A percentile compares a stretch with the other conserved stretches of the same genome.
Conservation (phyloP, 345 rosid genomes). For the sweet orange (Citrus sinensis) region DVS_A1.0 CM039166.1:23081501-23082000, state of each 20-base stretch:
- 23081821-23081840: slow-evolving; percentile 92
- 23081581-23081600: slow-evolving; percentile 48
- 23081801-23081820: slow-evolving; percentile 85
- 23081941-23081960: not conserved
- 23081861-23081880: slow-evolving; percentile 83
- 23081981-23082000: not conserved
- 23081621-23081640: slow-evolving; percentile 83
- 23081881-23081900: not conserved
- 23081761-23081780: slow-evolving; percentile 72
- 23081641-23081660: slow-evolving; percentile 81
- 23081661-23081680: slow-evolving; percentile 83
- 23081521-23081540: slow-evolving; percentile 76
- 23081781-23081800: slow-evolving; percentile 82
- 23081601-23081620: slow-evolving; percentile 76
- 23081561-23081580: slow-evolving; percentile 51
- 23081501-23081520: slow-evolving; percentile 70
- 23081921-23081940: not conserved
- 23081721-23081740: slow-evolving; percentile 69
- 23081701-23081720: slow-evolving; percentile 58
- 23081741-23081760: slow-evolving; percentile 92
- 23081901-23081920: not conserved
- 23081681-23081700: slow-evolving; percentile 59
- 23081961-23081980: not conserved
- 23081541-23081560: slow-evolving; percentile 85
- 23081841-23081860: slow-evolving; percentile 79